Base-by-base conservation (phyloP, 495 filamentous ascomycete genomes). In the Penicillium longicatenatum region DNA sequence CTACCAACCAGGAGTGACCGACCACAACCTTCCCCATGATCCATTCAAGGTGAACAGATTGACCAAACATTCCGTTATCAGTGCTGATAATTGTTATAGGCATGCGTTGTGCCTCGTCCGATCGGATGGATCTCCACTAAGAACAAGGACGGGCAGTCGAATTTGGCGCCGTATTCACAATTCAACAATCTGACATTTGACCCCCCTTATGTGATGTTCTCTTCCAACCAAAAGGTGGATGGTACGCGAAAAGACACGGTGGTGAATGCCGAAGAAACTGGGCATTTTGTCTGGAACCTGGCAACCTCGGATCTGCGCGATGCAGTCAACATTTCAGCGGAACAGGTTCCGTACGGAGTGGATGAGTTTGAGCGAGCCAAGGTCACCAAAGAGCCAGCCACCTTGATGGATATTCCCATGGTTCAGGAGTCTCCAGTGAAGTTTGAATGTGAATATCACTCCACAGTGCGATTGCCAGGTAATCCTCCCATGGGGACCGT, bases 111-210 rank as follows among this genome's bases (percentile, higher is more conserved):
- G 14, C 73, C 75, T 3, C 70, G 76, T 10, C 75, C 76, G 26
- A 79, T 79, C 48, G 78, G 77, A 41, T 79, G 78, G 75, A 81
- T 78, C 46, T 70, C 63, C 35, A 79, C 76, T 6, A 64, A 63
- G 42, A 72, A 67, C 54, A 55, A 58, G 61, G 43, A 65, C 2
- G 70, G 70, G 39, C 50, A 62, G 49, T 60, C 69, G 57, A 84
- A 85, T 59, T 73, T 85, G 6, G 83, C 81, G 0, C 84, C 84
- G 1, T 86, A 78, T 66, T 75, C 65, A 1, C 83, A 85, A 66
- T 84, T 86, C 72, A 84, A 77, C 61, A 86, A 85, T 62, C 73
- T 85, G 0, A 82, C 80, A 43, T 86, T 82, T 67, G 80, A 84
- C 68, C 84, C 82, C 11, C 82, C 82, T 0, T 82, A 80, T 59